These are phyloP conservation scores for Monilinia vaccinii-corymbosi DNA, from an alignment of 2,329 filamentous ascomycete genomes.

Conservation along the genomic window DNA sequence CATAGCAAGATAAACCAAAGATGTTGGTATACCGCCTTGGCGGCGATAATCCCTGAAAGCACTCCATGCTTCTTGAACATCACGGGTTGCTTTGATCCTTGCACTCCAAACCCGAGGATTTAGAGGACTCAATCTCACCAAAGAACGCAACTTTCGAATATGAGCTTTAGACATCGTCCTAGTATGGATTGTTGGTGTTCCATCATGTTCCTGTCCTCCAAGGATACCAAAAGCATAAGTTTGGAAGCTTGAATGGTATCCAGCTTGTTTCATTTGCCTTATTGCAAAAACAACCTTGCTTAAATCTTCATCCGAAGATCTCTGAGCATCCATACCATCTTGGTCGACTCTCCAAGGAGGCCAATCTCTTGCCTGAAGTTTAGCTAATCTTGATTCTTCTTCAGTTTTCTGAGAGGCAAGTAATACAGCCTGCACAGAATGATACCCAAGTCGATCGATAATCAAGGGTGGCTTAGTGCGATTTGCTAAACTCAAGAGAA, in stretches of 20 bases:
- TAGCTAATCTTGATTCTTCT: conserved; percentile 40
- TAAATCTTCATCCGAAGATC: conserved; percentile 41
- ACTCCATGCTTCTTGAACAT: conserved; percentile 52
- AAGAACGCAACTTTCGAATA: conserved; percentile 1
- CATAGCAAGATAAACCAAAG: conserved; percentile 48
- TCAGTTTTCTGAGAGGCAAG: conserved; percentile 44
- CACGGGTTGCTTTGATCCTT: conserved; percentile 48
- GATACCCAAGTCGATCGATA: conserved; percentile 44
- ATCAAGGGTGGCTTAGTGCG: conserved; percentile 39
- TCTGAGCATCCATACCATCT: conserved; percentile 50
- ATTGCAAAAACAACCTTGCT: conserved; percentile 46
- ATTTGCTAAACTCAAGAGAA: conserved; percentile 44
- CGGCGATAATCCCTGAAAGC: conserved; percentile 30
- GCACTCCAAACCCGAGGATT: conserved; percentile 41
- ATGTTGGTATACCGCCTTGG: conserved; percentile 31
- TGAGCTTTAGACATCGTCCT: conserved; percentile 28
- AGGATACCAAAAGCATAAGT: conserved; percentile 44
- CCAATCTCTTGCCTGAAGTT: conserved; percentile 45
- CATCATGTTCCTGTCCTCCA: conserved; percentile 42
- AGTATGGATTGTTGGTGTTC: conserved; percentile 49
- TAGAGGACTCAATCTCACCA: neutral
- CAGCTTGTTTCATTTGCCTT: conserved; percentile 45
- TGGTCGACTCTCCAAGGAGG: conserved; percentile 49
- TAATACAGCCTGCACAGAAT: conserved; percentile 45
- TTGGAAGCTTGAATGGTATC: conserved; percentile 37